A percentile compares a stretch with the other conserved stretches of the same genome.
phyloP scores from a whole-genome alignment of 2,329 filamentous ascomycete genomes.

The Zymoseptoria tritici region DNA sequence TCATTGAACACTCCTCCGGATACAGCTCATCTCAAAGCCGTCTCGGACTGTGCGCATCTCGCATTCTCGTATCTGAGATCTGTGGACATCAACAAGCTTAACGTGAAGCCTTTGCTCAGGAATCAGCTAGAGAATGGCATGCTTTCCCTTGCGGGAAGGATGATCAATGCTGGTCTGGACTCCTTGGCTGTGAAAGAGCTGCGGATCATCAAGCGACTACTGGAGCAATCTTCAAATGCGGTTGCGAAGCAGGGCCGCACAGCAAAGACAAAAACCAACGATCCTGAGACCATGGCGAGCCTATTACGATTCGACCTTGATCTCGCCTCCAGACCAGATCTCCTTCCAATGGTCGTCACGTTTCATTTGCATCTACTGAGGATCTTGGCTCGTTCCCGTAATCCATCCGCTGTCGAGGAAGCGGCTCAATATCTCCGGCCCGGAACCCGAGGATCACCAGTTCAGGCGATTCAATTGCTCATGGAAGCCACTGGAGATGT shows the following conservation, averaged over 20 bases:
- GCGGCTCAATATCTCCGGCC: slow-evolving; percentile 50
- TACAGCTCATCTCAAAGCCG: slow-evolving; percentile 30
- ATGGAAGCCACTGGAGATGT: slow-evolving; percentile 41
- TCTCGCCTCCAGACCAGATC: slow-evolving; percentile 28
- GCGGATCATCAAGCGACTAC: slow-evolving; percentile 54
- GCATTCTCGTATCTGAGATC: slow-evolving; percentile 60
- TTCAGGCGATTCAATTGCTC: slow-evolving; percentile 48
- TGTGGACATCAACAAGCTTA: slow-evolving; percentile 45
- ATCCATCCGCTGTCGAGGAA: slow-evolving; percentile 52
- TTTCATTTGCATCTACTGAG: slow-evolving; percentile 60
- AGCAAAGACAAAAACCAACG: slow-evolving; percentile 8
- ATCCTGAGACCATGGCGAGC: slow-evolving; percentile 47
- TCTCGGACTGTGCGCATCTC: slow-evolving; percentile 60
- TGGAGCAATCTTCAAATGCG: slow-evolving; percentile 40
- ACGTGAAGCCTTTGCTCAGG: slow-evolving; percentile 49
- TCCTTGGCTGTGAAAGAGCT: slow-evolving; percentile 65
- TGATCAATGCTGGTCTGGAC: slow-evolving; percentile 57
- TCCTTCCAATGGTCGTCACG: slow-evolving; percentile 51
- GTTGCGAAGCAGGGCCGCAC: not conserved
- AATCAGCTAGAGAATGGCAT: slow-evolving; percentile 68
- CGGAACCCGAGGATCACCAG: slow-evolving; percentile 49
- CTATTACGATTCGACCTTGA: slow-evolving; percentile 53
- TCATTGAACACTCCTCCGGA: not conserved
- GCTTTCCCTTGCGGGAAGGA: slow-evolving; percentile 59
- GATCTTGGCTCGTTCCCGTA: slow-evolving; percentile 54